Evolutionary conservation across 2,329 filamentous ascomycete species (phyloP).

Genomic region (Hortaea sp.): DNA sequence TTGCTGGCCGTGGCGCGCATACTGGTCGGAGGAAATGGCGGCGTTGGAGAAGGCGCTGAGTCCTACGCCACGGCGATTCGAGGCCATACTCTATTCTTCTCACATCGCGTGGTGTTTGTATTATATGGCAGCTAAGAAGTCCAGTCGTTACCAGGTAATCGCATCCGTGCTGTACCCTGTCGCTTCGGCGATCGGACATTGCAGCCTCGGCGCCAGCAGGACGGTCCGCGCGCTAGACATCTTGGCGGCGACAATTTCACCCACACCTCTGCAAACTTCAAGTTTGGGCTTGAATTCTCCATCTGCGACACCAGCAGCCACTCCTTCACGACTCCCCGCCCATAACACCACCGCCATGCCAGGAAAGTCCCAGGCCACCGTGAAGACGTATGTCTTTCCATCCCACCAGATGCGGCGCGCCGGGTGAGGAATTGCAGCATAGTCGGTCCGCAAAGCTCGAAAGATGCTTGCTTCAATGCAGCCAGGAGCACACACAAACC

Average conservation of each 20-base stretch:
- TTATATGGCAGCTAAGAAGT: not conserved
- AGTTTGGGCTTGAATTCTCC: slow-evolving; percentile 5
- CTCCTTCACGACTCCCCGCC: slow-evolving; percentile 26
- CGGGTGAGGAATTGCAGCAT: slow-evolving; percentile 52
- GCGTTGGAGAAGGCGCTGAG: slow-evolving; percentile 83
- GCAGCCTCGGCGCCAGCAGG: not conserved
- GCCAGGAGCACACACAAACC: slow-evolving; percentile 17
- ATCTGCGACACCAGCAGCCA: slow-evolving; percentile 10
- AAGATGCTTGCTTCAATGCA: slow-evolving; percentile 28
- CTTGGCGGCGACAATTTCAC: slow-evolving; percentile 1
- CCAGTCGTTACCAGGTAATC: too few species aligned
- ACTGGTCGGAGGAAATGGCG: slow-evolving; percentile 76
- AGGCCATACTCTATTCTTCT: slow-evolving; percentile 28
- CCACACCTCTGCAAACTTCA: slow-evolving; percentile 6
- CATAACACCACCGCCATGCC: slow-evolving; percentile 43
- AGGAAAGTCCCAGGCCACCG: slow-evolving; percentile 23
- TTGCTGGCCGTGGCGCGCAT: slow-evolving; percentile 76
- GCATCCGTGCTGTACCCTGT: not conserved
- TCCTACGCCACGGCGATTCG: slow-evolving; percentile 67
- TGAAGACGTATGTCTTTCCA: slow-evolving; percentile 47
- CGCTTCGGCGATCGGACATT: not conserved
- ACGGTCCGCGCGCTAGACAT: not conserved
- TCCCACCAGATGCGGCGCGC: slow-evolving; percentile 4
- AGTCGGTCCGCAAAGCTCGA: slow-evolving; percentile 71
- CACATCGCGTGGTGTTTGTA: not conserved